Conservation (phyloP, 768 basidiomycete species). For the Leucosporidium yakuticum region DNA sequence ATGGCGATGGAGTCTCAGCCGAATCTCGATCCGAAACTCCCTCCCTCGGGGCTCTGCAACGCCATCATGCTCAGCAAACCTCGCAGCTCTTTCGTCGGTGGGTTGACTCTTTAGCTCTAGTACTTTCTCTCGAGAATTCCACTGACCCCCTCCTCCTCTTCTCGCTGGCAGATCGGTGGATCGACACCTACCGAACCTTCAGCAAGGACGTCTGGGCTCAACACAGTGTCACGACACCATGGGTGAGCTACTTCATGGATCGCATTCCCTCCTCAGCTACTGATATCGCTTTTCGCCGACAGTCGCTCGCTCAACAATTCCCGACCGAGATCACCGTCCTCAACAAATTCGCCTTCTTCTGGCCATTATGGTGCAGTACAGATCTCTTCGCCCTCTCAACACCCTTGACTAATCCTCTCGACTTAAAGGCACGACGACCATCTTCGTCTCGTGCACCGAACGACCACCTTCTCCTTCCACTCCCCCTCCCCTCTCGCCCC, state of each 20-base stretch:
- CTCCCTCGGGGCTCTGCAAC: slow-evolving; percentile 36
- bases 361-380: slow-evolving; percentile 43
- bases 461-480: too few species aligned
- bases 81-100: slow-evolving; percentile 30
- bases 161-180: slow-evolving; percentile 29
- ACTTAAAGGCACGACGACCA: slow-evolving; percentile 13
- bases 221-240: slow-evolving; percentile 32
- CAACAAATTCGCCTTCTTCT: slow-evolving; percentile 45
- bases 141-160: background rate
- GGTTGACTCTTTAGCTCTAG: background rate
- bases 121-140: too few species aligned
- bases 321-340: slow-evolving; percentile 44
- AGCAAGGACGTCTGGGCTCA: slow-evolving; percentile 27
- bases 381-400: background rate
- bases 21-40: slow-evolving; percentile 23
- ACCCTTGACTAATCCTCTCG: background rate
- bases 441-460: too few species aligned
- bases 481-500: too few species aligned
- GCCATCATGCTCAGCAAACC: slow-evolving; percentile 36
- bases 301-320: slow-evolving; percentile 42
- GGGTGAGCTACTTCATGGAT: slow-evolving; percentile 9
- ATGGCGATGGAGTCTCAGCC: slow-evolving; percentile 37
- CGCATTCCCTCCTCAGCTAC: background rate
- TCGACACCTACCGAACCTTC: slow-evolving; percentile 34
- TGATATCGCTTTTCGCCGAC: background rate